Percentiles rank a stretch among this genome's conserved stretches.
phyloP scores from a whole-genome alignment of 2,329 filamentous ascomycete genomes.

The Cercospora sp. region DNA sequence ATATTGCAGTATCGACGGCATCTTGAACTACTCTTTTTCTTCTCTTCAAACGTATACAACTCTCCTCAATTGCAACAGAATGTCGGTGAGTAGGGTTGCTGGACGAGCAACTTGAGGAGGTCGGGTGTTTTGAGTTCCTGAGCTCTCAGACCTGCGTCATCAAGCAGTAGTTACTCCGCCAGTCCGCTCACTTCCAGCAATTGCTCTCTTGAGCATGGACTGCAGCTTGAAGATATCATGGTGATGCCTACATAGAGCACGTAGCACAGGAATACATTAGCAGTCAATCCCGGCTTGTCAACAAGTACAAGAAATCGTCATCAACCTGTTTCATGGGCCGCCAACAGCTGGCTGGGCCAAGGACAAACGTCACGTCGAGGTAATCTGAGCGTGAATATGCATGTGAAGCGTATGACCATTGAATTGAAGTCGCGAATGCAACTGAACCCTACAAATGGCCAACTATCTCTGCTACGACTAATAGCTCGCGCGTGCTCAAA shows the following conservation, averaged over 20 bases:
- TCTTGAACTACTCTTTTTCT: background rate
- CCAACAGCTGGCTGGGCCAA: background rate
- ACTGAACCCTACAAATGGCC: constrained; percentile 9
- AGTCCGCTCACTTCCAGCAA: background rate
- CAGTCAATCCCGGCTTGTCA: background rate
- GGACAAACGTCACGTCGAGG: background rate
- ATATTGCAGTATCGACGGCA: background rate
- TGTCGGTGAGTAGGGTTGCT: background rate
- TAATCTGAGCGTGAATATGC: background rate
- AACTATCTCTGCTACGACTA: constrained; percentile 17
- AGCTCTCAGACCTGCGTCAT: constrained; percentile 1
- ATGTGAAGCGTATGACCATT: constrained; percentile 7
- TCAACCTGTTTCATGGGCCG: background rate
- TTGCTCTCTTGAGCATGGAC: background rate
- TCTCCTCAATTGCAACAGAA: background rate
- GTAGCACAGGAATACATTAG: background rate
- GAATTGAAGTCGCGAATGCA: constrained; percentile 7
- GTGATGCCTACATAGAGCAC: background rate
- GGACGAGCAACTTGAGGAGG: background rate
- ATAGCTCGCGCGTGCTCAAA: constrained; percentile 20
- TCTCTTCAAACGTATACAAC: background rate
- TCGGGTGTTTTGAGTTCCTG: background rate
- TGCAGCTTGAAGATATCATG: background rate
- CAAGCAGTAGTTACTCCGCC: background rate
- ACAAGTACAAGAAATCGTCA: background rate